phyloP scores from a whole-genome alignment of 2,329 filamentous ascomycete genomes.

The Diplodia sapinea region DNA sequence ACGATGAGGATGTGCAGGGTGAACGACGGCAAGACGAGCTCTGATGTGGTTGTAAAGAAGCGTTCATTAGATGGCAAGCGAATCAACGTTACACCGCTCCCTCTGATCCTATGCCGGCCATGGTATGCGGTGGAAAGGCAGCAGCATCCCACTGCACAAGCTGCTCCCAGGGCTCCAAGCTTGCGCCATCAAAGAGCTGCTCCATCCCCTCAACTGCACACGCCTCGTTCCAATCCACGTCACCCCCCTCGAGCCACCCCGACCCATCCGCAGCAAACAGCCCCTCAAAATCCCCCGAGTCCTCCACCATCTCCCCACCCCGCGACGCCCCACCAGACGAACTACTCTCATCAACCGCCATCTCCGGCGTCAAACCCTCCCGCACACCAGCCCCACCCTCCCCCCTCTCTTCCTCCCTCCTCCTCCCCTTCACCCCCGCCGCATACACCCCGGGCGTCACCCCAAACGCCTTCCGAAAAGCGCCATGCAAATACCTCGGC shows the following conservation, averaged over 20 bases:
- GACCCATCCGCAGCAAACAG: not conserved
- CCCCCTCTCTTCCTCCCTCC: not conserved
- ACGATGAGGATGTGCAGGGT: not conserved
- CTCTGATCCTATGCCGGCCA: not conserved
- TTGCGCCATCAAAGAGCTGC: not conserved
- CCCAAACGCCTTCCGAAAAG: constrained; percentile 63
- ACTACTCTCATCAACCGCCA: not conserved
- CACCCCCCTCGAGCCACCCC: not conserved
- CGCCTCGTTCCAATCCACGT: not conserved
- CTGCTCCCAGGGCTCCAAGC: not conserved
- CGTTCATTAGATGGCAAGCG: not conserved
- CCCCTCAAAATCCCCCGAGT: not conserved
- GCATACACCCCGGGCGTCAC: constrained; percentile 57
- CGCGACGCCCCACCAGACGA: not conserved
- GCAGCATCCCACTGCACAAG: constrained; percentile 11
- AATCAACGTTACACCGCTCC: not conserved
- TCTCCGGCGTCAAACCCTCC: not conserved
- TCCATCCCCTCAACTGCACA: not conserved
- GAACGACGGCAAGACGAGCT: not conserved
- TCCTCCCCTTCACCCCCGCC: constrained; percentile 8
- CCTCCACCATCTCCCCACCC: not conserved
- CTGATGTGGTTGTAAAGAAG: not conserved
- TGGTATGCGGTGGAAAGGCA: not conserved
- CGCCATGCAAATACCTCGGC: constrained; percentile 64
- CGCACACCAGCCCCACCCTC: not conserved